Evolutionary conservation across 306 rosid genomes (phyloP).

Genomic region (Elaeagnus macrophylla): DNA sequence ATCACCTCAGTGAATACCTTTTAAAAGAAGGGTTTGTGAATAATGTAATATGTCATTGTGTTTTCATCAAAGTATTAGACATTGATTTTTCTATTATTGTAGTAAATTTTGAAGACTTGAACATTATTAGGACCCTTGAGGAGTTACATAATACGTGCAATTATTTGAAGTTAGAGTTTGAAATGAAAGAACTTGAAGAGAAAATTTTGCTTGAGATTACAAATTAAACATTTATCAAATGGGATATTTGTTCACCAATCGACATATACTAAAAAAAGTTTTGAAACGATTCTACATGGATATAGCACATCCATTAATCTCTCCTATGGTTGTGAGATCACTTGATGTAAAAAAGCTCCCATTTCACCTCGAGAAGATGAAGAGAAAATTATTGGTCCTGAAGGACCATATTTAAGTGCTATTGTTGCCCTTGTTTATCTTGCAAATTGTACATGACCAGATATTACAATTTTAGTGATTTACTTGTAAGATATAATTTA

Average conservation of each 20-base stretch:
- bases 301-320: background rate
- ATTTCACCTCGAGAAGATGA: background rate
- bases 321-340: background rate
- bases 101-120: background rate
- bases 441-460: background rate
- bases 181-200: background rate
- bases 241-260: background rate
- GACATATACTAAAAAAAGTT: background rate
- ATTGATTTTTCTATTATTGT: no score
- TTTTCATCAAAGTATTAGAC: no score
- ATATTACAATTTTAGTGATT: background rate
- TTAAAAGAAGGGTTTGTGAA: no score
- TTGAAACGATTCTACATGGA: background rate
- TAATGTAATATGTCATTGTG: no score
- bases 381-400: conserved; percentile 1
- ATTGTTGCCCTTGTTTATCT: background rate
- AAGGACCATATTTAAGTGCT: conserved; percentile 11
- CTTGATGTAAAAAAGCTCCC: conserved; percentile 2
- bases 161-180: background rate
- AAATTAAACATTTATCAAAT: background rate
- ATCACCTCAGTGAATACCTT: no score
- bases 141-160: background rate
- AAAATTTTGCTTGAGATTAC: background rate
- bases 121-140: background rate
- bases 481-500: no score